These are phyloP conservation scores for Taiozyma sp. DNA, from an alignment of 1,139 yeast genomes.

Conservation along the genomic window DNA sequence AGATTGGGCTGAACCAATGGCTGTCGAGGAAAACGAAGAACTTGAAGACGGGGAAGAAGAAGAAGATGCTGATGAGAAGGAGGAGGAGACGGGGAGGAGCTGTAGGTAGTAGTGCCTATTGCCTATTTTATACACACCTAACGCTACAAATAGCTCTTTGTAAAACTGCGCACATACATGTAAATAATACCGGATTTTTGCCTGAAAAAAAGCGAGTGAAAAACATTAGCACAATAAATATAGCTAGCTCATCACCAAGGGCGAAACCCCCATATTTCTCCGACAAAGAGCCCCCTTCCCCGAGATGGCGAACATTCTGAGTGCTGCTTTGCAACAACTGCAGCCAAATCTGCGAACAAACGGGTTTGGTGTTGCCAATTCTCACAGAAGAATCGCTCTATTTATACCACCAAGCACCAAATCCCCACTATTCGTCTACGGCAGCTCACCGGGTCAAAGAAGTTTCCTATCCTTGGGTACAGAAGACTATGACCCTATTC, in stretches of 20 bases:
- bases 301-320: constrained; percentile 14
- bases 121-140: neutral
- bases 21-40: neutral
- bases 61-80: neutral
- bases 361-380: constrained; percentile 36
- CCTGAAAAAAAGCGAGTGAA: neutral
- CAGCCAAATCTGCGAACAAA: constrained; percentile 32
- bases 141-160: neutral
- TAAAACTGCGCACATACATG: neutral
- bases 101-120: neutral
- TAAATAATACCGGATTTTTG: neutral
- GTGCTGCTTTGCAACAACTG: constrained; percentile 27
- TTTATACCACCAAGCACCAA: constrained; percentile 73
- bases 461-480: constrained; percentile 51
- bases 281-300: neutral
- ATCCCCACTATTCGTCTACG: constrained; percentile 61
- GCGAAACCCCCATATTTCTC: neutral
- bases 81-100: neutral
- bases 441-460: constrained; percentile 49
- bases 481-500: constrained; percentile 26
- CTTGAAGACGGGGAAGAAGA: neutral
- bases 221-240: neutral
- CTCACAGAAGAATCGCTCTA: constrained; percentile 39
- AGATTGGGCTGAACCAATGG: neutral
- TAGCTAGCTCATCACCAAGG: neutral